Percentiles rank a stretch among this genome's conserved stretches.
Evolutionary conservation across 192 early-diverging fungal species (phyloP).

Genomic region (Paraglomus occultum): DNA sequence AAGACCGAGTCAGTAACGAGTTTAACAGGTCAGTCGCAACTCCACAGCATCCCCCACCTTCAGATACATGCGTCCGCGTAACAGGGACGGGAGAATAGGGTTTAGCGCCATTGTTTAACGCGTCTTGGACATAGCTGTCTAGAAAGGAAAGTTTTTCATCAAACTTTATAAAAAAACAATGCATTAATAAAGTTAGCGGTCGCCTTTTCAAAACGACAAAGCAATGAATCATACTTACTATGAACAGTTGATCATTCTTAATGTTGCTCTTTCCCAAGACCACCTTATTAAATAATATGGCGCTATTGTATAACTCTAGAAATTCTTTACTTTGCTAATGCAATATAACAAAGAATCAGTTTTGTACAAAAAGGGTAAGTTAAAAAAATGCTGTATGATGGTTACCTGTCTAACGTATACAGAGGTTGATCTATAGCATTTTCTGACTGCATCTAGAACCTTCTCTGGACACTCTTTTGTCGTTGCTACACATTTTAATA

Average conservation of each 20-base stretch:
- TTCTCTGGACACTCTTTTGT: constrained; percentile 16
- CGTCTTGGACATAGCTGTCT: constrained; percentile 16
- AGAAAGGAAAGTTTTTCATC: constrained; percentile 22
- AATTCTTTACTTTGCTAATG: constrained; percentile 20
- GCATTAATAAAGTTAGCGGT: not conserved
- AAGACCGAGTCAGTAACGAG: not conserved
- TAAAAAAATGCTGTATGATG: not conserved
- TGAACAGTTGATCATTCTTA: too few species aligned
- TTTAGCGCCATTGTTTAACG: constrained; percentile 21
- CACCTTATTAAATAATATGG: constrained; percentile 1
- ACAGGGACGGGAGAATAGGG: constrained; percentile 18
- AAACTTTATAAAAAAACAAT: constrained; percentile 8
- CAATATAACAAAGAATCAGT: not conserved
- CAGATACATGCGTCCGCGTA: not conserved
- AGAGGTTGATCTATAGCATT: constrained; percentile 11
- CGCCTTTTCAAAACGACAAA: too few species aligned
- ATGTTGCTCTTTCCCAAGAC: too few species aligned
- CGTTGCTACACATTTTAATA: constrained; percentile 18
- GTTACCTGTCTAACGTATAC: constrained; percentile 10
- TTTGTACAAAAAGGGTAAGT: not conserved
- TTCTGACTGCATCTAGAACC: not conserved
- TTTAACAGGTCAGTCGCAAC: not conserved
- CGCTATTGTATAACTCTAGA: not conserved
- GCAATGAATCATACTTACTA: too few species aligned
- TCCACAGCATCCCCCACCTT: not conserved